Evolutionary conservation across 345 rosid species (phyloP).

Genomic region (Linum usitatissimum): DNA sequence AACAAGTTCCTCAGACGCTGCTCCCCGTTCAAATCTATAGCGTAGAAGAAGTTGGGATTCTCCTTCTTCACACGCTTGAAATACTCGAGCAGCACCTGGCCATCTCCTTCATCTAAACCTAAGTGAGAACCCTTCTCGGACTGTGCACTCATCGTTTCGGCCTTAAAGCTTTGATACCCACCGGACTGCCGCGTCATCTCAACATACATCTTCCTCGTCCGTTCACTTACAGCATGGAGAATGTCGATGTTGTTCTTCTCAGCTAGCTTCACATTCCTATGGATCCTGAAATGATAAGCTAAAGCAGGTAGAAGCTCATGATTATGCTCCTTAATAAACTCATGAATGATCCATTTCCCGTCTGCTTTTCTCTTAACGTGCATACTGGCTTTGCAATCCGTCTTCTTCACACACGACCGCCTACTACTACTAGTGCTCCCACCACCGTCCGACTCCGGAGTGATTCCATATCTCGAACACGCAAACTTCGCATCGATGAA

Average conservation of each 20-base stretch:
- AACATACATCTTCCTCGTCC: conserved; percentile 32
- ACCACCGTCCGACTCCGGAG: conserved; percentile 28
- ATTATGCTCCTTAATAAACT: conserved; percentile 24
- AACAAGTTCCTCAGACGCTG: conserved; percentile 18
- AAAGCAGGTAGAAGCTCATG: conserved; percentile 33
- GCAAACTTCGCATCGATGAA: conserved; percentile 25
- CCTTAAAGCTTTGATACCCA: conserved; percentile 7
- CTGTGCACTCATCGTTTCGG: conserved; percentile 12
- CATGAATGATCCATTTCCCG: conserved; percentile 34
- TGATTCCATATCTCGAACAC: conserved; percentile 29
- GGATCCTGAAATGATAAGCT: conserved; percentile 30
- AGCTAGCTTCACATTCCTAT: conserved; percentile 25
- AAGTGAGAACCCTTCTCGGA: conserved; percentile 17
- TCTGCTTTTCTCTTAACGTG: conserved; percentile 30
- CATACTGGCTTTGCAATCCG: conserved; percentile 38
- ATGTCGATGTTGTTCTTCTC: conserved; percentile 30
- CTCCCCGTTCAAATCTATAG: conserved; percentile 21
- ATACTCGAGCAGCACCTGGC: conserved; percentile 15
- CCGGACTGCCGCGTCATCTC: conserved; percentile 28
- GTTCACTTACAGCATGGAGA: conserved; percentile 32
- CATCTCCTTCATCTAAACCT: conserved; percentile 29
- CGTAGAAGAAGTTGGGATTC: conserved; percentile 23
- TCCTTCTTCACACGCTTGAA: conserved; percentile 18
- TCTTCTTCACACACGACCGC: conserved; percentile 27
- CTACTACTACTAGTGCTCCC: conserved; percentile 24